Conservation (phyloP, 2,329 filamentous ascomycete species). For the Orbilia brochopaga region DNA sequence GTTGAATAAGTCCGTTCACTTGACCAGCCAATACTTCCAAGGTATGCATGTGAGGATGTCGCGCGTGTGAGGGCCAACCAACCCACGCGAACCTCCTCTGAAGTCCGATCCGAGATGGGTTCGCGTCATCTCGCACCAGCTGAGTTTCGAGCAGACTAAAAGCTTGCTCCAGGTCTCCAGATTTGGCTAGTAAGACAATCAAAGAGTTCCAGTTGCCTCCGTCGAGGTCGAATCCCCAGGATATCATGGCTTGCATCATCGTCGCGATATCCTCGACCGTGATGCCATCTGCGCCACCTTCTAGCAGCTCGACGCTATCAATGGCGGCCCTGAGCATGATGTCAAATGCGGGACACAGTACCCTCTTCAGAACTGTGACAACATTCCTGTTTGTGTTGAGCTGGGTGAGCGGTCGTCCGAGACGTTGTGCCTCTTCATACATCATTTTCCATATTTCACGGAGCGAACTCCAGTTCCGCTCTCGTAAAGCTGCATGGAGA, state of each 20-base stretch:
- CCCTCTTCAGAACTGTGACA: conserved; percentile 40
- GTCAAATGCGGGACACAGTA: conserved; percentile 42
- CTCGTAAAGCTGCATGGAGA: conserved; percentile 32
- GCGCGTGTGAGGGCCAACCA: conserved; percentile 36
- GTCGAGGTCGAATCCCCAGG: conserved; percentile 41
- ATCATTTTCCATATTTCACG: conserved; percentile 34
- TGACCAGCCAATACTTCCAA: conserved; percentile 23
- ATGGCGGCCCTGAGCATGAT: conserved; percentile 41
- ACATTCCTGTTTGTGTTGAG: conserved; percentile 35
- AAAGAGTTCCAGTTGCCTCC: conserved; percentile 45
- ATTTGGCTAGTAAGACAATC: conserved; percentile 25
- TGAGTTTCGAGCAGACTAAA: conserved; percentile 27
- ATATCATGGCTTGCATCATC: conserved; percentile 31
- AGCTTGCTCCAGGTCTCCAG: conserved; percentile 37
- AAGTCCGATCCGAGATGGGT: conserved; percentile 14
- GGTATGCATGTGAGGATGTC: conserved; percentile 32
- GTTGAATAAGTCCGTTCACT: conserved; percentile 13
- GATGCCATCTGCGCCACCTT: conserved; percentile 9
- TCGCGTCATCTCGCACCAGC: conserved; percentile 18
- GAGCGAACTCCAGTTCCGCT: conserved; percentile 27
- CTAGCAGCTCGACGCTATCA: conserved; percentile 12
- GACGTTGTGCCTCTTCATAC: conserved; percentile 30
- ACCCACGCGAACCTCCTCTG: conserved; percentile 36
- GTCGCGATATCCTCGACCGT: conserved; percentile 21
- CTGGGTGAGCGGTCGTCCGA: conserved; percentile 26